Percentiles rank a stretch among this genome's conserved stretches.
phyloP scores from a whole-genome alignment of 805 yeast genomes.

The Candida ficus region DNA sequence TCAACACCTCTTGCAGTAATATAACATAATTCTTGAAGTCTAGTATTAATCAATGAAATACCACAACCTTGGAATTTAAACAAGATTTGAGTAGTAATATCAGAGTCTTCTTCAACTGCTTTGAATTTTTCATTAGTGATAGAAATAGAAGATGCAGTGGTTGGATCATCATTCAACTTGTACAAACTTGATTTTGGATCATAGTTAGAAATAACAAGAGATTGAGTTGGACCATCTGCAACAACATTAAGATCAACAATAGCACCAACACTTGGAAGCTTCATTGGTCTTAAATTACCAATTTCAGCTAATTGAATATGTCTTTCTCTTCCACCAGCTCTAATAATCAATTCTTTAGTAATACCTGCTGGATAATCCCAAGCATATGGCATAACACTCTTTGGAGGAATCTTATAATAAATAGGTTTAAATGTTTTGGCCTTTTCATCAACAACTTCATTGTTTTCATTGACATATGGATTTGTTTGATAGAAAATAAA shows the following conservation, averaged over 20 bases:
- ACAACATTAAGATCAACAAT: conserved; percentile 86
- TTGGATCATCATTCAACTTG: conserved; percentile 35
- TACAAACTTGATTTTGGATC: conserved; percentile 76
- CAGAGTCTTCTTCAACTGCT: conserved; percentile 34
- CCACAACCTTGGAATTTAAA: conserved; percentile 83
- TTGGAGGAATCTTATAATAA: conserved; percentile 76
- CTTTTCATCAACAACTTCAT: conserved; percentile 45
- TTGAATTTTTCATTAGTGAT: conserved; percentile 47
- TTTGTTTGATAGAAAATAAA: conserved; percentile 83
- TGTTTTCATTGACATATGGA: conserved; percentile 62
- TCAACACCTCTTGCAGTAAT: conserved; percentile 80
- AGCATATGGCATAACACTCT: conserved; percentile 95
- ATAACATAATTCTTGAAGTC: conserved; percentile 75
- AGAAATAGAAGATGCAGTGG: conserved; percentile 28
- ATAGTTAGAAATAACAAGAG: conserved; percentile 77
- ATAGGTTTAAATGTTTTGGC: conserved; percentile 68
- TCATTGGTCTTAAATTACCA: conserved; percentile 85
- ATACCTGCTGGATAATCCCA: conserved; percentile 96
- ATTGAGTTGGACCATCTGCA: conserved; percentile 94
- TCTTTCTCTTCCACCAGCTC: conserved; percentile 70
- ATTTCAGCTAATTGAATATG: conserved; percentile 86
- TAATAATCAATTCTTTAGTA: conserved; percentile 70
- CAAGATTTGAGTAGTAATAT: conserved; percentile 36
- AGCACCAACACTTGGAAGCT: conserved; percentile 47
- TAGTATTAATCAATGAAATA: conserved; percentile 69